Evolutionary conservation across 179 eudicot genomes (phyloP).

Genomic region (Beta corolliflora): DNA sequence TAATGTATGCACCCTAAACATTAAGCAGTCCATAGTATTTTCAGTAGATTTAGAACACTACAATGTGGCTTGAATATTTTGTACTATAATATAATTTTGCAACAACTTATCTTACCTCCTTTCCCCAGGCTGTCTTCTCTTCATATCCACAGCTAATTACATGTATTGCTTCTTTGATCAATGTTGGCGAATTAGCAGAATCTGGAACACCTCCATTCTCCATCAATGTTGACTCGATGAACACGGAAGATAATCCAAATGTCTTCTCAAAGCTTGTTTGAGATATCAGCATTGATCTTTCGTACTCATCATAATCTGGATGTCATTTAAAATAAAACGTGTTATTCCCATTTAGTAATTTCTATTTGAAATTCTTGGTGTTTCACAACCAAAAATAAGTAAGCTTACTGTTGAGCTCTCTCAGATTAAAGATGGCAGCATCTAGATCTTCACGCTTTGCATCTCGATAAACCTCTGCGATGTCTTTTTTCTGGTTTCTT

Average conservation of each 20-base stretch:
- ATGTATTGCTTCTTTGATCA: slow-evolving; percentile 52
- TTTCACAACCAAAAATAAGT: background rate
- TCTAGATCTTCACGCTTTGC: slow-evolving; percentile 88
- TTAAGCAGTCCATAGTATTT: background rate
- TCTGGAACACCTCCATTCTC: slow-evolving; percentile 55
- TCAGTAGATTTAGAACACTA: background rate
- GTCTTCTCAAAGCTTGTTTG: slow-evolving; percentile 62
- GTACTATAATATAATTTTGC: background rate
- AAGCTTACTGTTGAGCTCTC: slow-evolving; percentile 79
- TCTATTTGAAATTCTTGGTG: background rate
- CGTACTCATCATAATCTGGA: slow-evolving; percentile 72
- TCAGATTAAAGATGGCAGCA: slow-evolving; percentile 91
- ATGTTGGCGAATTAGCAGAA: slow-evolving; percentile 43
- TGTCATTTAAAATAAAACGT: background rate
- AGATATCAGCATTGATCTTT: slow-evolving; percentile 54
- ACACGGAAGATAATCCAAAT: slow-evolving; percentile 51
- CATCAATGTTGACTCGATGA: slow-evolving; percentile 54
- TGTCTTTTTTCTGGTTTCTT: slow-evolving; percentile 72
- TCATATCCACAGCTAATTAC: slow-evolving; percentile 59
- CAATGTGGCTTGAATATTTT: background rate
- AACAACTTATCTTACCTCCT: slow-evolving; percentile 36
- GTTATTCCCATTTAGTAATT: background rate
- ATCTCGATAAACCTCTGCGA: slow-evolving; percentile 66
- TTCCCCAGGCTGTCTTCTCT: slow-evolving; percentile 60
- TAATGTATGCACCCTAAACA: too few species aligned